Evolutionary conservation across 2,329 filamentous ascomycete species (phyloP), one percentile per base, ranked within the genome.

Genomic region (Corinectria fuckeliana): DNA sequence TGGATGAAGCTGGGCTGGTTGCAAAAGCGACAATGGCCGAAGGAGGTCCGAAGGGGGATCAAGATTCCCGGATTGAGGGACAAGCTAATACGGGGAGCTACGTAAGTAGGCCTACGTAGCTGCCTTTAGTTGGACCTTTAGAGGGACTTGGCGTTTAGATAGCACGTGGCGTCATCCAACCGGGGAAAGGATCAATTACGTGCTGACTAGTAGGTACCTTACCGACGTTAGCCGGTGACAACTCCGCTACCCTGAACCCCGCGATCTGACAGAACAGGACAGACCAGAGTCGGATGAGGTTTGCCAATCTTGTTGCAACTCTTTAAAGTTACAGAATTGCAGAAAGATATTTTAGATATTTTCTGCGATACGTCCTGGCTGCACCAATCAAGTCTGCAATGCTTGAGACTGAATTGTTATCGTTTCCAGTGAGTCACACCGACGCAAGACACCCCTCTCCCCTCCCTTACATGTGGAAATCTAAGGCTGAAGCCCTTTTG

Each of bases 101-200:
- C 58, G n/a, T n/a, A n/a, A n/a, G n/a, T n/a, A n/a, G n/a, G n/a
- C n/a, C n/a, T n/a, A n/a, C 58, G 61, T 63, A 53, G 61, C 55
- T 54, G 34, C 48, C 32, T 36, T 9, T 36, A 16, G 51, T 41
- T 30, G 64, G 63, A 54, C 48, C 32, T 36, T 9, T 36, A 16
- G 51, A 32, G 39, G 64, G 63, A 54, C 64, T 57, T 69, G 53
- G 57, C 57, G 62, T 50, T 57, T 62, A 58, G n/a, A n/a, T n/a
- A n/a, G 66, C 65, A 61, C 64, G 64, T 68, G 63, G 67, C 68
- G 67, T 69, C 67, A 70, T 70, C 60, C 48, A 58, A 56, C 56
- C 30, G 45, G 30, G 45, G 50, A 47, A 44, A 54, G 47, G 32
- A 42, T 32, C 42, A 36, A 36, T 47, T 45, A 54, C 45, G 44